Evolutionary conservation across 2,329 filamentous ascomycete species (phyloP).

Genomic region (Apiospora rasikravindrae): DNA sequence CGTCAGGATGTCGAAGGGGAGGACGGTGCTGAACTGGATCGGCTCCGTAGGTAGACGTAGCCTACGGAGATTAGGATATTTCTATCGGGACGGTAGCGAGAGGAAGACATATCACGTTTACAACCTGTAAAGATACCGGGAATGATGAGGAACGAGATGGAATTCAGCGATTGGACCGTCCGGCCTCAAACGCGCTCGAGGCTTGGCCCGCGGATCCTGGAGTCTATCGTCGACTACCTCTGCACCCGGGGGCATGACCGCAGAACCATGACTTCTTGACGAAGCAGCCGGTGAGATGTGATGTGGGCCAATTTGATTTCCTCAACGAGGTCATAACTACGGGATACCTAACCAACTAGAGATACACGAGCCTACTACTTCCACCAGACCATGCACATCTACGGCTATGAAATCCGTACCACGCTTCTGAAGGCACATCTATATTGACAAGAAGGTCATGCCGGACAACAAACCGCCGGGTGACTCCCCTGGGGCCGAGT

Average conservation of each 20-base stretch:
- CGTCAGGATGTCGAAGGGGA: neutral
- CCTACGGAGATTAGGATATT: too few species aligned
- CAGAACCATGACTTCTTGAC: constrained; percentile 2
- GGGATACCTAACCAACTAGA: neutral
- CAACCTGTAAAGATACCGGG: constrained; percentile 13
- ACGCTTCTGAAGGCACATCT: neutral
- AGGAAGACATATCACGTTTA: neutral
- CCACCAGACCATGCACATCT: constrained; percentile 1
- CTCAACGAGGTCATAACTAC: neutral
- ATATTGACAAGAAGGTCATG: constrained; percentile 5
- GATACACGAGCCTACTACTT: constrained; percentile 13
- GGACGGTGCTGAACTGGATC: neutral
- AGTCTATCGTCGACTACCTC: constrained; percentile 4
- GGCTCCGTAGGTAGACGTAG: neutral
- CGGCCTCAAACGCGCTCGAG: neutral
- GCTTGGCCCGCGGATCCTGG: neutral
- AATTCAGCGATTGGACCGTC: neutral
- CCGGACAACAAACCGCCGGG: neutral
- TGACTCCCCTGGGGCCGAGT: neutral
- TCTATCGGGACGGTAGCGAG: too few species aligned
- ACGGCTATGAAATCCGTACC: neutral
- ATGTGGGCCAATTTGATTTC: too few species aligned
- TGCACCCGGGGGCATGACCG: neutral
- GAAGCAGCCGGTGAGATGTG: neutral
- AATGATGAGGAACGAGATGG: neutral